Base-by-base conservation (phyloP, 2,329 filamentous ascomycete genomes). In the Zymoseptoria passerinii region DNA sequence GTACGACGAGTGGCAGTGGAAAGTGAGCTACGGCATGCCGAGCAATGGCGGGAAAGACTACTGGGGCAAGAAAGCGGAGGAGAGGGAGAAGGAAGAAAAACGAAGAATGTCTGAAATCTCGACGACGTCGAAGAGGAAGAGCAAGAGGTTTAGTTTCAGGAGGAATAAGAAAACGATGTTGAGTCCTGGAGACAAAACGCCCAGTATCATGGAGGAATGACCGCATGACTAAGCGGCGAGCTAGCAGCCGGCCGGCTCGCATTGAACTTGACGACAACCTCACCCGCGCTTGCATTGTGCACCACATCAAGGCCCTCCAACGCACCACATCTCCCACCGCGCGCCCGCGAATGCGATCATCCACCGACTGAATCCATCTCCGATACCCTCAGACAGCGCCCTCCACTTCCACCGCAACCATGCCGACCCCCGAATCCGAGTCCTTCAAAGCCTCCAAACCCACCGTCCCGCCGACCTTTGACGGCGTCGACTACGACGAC, bases 401-500 rank as follows among this genome's bases (percentile, higher is more conserved):
- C 9, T 8, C 50, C 23, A 9, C 19, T 29, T 23, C 50, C 23
- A 52, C 50, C 50, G 50, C 50, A 13, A 40, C 27, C 50, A 92
- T 92, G 86, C 89, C 89, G 68, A 92, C 88, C 23, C 88, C 89
- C 74, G 89, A 94, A 75, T 92, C 89, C 71, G 85, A 81, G 68
- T 81, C 83, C 71, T 94, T 92, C 80, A 83, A 90, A 76, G 87
- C 87, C 67, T 87, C 88, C 77, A 94, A 94, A 81, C 89, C 90
- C 61, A 85, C 81, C 63, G 90, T 94, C 58, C 81, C 88, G 63
- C 87, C 89, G 40, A 91, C 87, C 60, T 94, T 94, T 74, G 89
- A 91, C 70, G 89, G 89, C 66, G 89, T 94, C 72, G 87, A 92
- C 78, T 94, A 87, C 78, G 86, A 92, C 66, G 88, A 94, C 78